A percentile compares a stretch with the other conserved stretches of the same genome.
Evolutionary conservation across 495 filamentous ascomycete genomes (phyloP).

Genomic region (Choiromyces venosus): DNA sequence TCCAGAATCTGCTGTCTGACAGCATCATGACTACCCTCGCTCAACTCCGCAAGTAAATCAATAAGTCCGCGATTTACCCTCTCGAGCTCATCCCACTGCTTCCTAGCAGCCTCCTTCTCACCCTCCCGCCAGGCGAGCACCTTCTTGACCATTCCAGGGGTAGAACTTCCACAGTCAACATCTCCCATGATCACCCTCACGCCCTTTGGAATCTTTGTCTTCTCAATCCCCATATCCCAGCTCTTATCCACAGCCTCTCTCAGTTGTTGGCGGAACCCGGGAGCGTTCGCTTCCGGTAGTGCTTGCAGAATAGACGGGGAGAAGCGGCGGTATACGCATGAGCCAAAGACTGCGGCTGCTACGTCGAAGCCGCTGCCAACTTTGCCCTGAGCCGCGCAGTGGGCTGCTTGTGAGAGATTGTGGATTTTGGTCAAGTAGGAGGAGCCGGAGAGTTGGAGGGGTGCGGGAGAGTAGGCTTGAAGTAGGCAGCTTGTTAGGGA

Average conservation of each 20-base stretch:
- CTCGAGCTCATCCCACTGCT: constrained; percentile 69
- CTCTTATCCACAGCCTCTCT: constrained; percentile 57
- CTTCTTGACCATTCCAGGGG: constrained; percentile 89
- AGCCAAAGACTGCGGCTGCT: constrained; percentile 86
- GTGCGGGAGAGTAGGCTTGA: constrained; percentile 59
- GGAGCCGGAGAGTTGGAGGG: constrained; percentile 49
- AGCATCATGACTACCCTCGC: constrained; percentile 30
- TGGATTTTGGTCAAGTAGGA: constrained; percentile 56
- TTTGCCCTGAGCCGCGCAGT: constrained; percentile 95
- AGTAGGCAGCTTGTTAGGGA: constrained; percentile 76
- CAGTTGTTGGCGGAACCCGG: constrained; percentile 62
- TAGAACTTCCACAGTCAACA: constrained; percentile 89
- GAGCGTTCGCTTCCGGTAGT: constrained; percentile 58
- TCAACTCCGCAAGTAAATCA: constrained; percentile 51
- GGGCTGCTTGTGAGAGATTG: constrained; percentile 86
- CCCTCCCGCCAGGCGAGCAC: constrained; percentile 75
- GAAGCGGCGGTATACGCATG: constrained; percentile 84
- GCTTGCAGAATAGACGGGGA: constrained; percentile 66
- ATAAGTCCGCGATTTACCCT: constrained; percentile 66
- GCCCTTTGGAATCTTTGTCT: constrained; percentile 53
- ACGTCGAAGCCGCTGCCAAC: constrained; percentile 95
- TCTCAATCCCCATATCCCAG: constrained; percentile 65
- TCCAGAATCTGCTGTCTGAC: constrained; percentile 38
- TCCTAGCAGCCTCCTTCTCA: constrained; percentile 60
- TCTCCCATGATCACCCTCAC: constrained; percentile 84